Percentiles rank a stretch among this genome's conserved stretches.
phyloP scores from a whole-genome alignment of 164 flowering plant genomes.

The Santalum album region DNA sequence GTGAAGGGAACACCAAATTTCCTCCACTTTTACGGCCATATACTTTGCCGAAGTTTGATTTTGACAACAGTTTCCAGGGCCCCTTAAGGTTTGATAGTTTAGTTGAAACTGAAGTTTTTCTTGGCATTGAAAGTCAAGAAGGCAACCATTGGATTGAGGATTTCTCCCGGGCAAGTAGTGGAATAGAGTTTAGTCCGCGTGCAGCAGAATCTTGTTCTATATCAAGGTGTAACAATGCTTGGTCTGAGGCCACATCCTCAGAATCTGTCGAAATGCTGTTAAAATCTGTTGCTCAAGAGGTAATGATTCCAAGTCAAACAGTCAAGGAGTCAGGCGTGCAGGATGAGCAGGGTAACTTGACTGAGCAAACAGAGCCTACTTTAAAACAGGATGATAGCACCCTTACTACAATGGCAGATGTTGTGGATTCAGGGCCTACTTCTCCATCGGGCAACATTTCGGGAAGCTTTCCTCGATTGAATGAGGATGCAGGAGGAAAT shows the following conservation, averaged over 20 bases:
- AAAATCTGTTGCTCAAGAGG: constrained; percentile 97
- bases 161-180: constrained; percentile 60
- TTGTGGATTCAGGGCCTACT: constrained; percentile 18
- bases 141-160: constrained; percentile 89
- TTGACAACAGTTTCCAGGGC: constrained; percentile 55
- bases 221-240: constrained; percentile 74
- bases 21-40: constrained; percentile 61
- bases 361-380: constrained; percentile 36
- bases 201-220: constrained; percentile 75
- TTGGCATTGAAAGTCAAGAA: constrained; percentile 77
- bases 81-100: constrained; percentile 76
- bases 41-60: constrained; percentile 65
- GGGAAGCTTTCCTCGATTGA: constrained; percentile 15
- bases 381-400: constrained; percentile 21
- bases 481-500: constrained; percentile 13
- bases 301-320: constrained; percentile 37
- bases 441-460: constrained; percentile 19
- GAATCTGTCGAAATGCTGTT: constrained; percentile 97
- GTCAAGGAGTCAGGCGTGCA: constrained; percentile 34
- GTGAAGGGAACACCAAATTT: constrained; percentile 63
- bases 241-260: constrained; percentile 96
- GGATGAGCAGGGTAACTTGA: constrained; percentile 32
- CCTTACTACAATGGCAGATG: constrained; percentile 19
- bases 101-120: constrained; percentile 83
- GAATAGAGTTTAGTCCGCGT: constrained; percentile 61